A percentile compares a stretch with the other conserved stretches of the same genome.
phyloP scores from a whole-genome alignment of 352 stramenopile species.

The Phytophthora lateralis region DNA sequence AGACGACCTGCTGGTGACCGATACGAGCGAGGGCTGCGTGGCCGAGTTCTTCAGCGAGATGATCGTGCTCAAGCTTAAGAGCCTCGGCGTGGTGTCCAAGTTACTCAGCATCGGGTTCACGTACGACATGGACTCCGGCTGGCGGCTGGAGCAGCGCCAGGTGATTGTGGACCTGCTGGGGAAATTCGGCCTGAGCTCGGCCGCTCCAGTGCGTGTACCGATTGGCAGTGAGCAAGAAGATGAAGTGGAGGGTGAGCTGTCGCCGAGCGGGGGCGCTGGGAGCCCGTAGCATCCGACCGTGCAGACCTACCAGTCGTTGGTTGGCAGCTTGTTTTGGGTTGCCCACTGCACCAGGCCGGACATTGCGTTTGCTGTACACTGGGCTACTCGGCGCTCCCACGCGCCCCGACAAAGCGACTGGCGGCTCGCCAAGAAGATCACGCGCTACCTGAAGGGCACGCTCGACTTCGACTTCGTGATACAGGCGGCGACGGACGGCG shows the following conservation, averaged over 20 bases:
- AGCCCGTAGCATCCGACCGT: too few relatives aligned
- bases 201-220: too few relatives aligned
- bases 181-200: conserved; percentile 21
- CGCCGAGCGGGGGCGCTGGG: too few relatives aligned
- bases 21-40: neutral
- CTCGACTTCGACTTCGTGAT: conserved; percentile 18
- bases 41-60: conserved; percentile 25
- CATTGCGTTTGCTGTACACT: conserved; percentile 34
- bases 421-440: conserved; percentile 22
- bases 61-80: conserved; percentile 27
- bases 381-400: conserved; percentile 17
- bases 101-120: conserved; percentile 36
- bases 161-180: conserved; percentile 25
- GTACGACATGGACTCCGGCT: conserved; percentile 10
- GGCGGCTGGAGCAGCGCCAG: conserved; percentile 26
- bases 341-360: conserved; percentile 32
- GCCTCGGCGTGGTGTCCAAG: conserved; percentile 25
- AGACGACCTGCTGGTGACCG: conserved; percentile 35
- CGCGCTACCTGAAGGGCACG: conserved; percentile 18
- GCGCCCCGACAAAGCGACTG: conserved; percentile 12
- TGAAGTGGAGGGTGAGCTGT: too few relatives aligned
- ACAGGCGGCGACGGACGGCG: neutral
- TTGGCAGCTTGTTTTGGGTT: conserved; percentile 40
- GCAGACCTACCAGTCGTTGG: too few relatives aligned
- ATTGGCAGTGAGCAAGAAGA: too few relatives aligned